Conservation (phyloP, 2,329 filamentous ascomycete genomes). For the Beauveria sp. region DNA sequence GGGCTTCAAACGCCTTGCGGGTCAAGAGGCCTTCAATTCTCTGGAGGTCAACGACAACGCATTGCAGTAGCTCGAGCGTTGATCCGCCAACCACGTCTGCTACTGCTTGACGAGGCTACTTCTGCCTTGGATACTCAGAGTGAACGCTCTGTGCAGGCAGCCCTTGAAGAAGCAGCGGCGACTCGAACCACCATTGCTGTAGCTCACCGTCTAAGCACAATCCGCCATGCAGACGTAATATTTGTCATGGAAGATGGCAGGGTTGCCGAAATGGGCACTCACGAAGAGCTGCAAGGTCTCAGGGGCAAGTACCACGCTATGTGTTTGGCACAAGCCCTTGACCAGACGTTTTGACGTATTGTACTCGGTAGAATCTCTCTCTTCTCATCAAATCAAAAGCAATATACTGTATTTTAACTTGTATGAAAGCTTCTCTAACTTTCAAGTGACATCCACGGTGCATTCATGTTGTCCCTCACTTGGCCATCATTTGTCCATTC, state of each 20-base stretch:
- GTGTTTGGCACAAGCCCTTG: neutral
- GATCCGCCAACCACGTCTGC: constrained; percentile 51
- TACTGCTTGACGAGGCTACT: constrained; percentile 63
- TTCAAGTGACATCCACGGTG: neutral
- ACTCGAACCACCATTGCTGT: neutral
- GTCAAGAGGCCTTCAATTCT: constrained; percentile 54
- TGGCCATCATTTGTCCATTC: constrained; percentile 33
- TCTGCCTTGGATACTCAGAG: constrained; percentile 49
- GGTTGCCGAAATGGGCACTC: constrained; percentile 74
- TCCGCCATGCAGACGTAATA: constrained; percentile 61
- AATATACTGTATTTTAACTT: neutral
- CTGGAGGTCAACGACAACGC: constrained; percentile 59
- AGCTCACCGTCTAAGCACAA: neutral
- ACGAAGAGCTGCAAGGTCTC: constrained; percentile 50
- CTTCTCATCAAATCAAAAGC: neutral
- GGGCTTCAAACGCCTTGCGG: constrained; percentile 54
- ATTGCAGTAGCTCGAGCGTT: constrained; percentile 61
- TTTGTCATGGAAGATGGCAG: constrained; percentile 80
- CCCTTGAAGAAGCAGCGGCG: constrained; percentile 32
- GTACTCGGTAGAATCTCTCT: neutral
- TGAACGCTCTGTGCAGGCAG: constrained; percentile 51
- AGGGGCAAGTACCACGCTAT: neutral
- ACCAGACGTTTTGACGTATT: neutral
- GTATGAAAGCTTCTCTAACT: neutral
- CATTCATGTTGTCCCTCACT: constrained; percentile 16